A percentile compares a stretch with the other conserved stretches of the same genome.
These are phyloP conservation scores for Moesziomyces antarcticus DNA, from an alignment of 1,284 basidiomycete species.

Conservation along the genomic window DNA sequence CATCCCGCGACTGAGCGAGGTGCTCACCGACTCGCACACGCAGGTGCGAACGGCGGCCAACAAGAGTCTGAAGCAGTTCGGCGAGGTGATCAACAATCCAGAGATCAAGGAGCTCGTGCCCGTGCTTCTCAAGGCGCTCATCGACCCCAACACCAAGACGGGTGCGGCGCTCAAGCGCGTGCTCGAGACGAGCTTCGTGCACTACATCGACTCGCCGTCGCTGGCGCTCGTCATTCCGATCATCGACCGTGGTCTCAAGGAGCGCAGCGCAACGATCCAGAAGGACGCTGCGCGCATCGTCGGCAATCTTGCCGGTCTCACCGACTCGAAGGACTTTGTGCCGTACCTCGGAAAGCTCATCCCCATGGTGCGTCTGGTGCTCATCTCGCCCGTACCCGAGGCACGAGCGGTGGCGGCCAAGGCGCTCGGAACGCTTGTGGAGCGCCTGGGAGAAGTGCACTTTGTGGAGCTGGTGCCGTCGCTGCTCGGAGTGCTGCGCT, in stretches of 20 bases:
- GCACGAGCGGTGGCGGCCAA: conserved; percentile 97
- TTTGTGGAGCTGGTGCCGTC: conserved; percentile 95
- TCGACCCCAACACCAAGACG: conserved; percentile 90
- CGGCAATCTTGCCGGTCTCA: conserved; percentile 89
- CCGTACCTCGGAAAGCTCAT: conserved; percentile 89
- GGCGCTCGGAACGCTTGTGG: conserved; percentile 94
- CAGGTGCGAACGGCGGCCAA: conserved; percentile 95
- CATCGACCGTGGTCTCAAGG: conserved; percentile 89
- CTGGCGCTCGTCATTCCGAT: conserved; percentile 96
- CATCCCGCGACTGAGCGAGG: conserved; percentile 92
- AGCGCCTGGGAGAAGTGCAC: conserved; percentile 91
- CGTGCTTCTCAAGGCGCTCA: conserved; percentile 92
- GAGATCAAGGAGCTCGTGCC: conserved; percentile 91
- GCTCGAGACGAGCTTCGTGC: conserved; percentile 94
- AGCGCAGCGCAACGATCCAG: conserved; percentile 92
- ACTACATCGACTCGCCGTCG: conserved; percentile 98
- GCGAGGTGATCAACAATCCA: conserved; percentile 75
- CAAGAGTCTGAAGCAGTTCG: conserved; percentile 95
- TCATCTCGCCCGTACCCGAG: conserved; percentile 91
- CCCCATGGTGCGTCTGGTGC: conserved; percentile 89
- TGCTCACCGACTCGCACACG: conserved; percentile 95
- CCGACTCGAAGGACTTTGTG: conserved; percentile 95
- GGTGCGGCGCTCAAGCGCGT: conserved; percentile 83
- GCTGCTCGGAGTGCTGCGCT: conserved; percentile 88
- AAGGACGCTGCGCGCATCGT: conserved; percentile 96